Percentiles rank a stretch among this genome's conserved stretches.
phyloP scores from a whole-genome alignment of 208 protist genomes.

The Acanthamoeba culbertsoni region DNA sequence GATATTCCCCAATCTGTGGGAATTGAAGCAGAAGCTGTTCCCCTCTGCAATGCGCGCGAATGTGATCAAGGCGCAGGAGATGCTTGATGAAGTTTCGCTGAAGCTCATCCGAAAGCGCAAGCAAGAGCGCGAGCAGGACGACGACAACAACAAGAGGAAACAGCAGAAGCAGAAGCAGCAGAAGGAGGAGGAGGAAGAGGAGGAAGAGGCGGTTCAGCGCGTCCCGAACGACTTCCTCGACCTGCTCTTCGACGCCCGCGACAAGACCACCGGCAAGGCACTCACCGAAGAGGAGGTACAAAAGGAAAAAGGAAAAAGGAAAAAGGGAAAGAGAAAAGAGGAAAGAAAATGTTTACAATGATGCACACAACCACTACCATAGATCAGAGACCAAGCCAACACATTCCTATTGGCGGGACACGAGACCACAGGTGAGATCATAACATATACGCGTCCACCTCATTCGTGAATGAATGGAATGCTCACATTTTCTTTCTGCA shows the following conservation, averaged over 20 bases:
- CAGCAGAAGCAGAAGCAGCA: neutral
- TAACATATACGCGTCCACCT: too few species aligned
- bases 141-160: neutral
- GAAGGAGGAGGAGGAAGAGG: neutral
- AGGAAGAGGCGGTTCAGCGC: neutral
- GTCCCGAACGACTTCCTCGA: slow-evolving; percentile 33
- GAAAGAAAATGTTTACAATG: too few species aligned
- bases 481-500: too few species aligned
- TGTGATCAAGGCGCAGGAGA: neutral
- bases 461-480: too few species aligned
- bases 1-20: neutral
- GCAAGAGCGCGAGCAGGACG: neutral
- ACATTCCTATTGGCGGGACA: slow-evolving; percentile 8
- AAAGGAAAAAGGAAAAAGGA: too few species aligned
- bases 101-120: neutral
- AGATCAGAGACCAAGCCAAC: slow-evolving; percentile 23
- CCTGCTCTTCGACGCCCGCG: neutral
- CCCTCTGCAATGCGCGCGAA: neutral
- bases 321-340: too few species aligned
- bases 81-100: neutral
- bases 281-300: slow-evolving; percentile 12
- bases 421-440: neutral
- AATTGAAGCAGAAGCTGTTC: neutral
- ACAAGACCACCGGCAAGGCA: slow-evolving; percentile 5
- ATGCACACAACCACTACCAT: neutral